A percentile compares a stretch with the other conserved stretches of the same genome.
Evolutionary conservation across 73 alveolate genomes (phyloP).

Genomic region (Tetrahymena thermophila): DNA sequence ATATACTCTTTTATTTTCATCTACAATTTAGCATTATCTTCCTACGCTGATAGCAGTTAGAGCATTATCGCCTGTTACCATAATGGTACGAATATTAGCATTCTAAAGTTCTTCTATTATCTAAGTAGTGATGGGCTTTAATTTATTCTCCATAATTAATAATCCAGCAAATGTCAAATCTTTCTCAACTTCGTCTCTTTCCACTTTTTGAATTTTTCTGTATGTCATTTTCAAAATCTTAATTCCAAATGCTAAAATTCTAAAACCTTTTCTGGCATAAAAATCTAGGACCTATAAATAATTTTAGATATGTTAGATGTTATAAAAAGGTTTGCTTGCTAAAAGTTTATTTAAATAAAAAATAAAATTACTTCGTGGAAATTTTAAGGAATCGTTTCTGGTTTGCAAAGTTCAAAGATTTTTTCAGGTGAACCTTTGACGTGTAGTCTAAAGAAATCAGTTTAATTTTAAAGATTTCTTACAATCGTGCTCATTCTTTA

Average conservation of each 20-base stretch:
- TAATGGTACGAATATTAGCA: slow-evolving; percentile 66
- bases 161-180: slow-evolving; percentile 85
- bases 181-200: slow-evolving; percentile 67
- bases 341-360: background rate
- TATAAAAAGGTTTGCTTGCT: too few relatives aligned
- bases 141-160: slow-evolving; percentile 82
- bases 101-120: slow-evolving; percentile 56
- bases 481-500: slow-evolving; percentile 51
- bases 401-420: slow-evolving; percentile 65
- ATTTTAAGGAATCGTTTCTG: slow-evolving; percentile 65
- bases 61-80: slow-evolving; percentile 89
- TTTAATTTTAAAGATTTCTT: slow-evolving; percentile 39
- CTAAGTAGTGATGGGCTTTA: slow-evolving; percentile 78
- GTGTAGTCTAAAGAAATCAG: slow-evolving; percentile 48
- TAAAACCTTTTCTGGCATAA: slow-evolving; percentile 79
- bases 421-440: slow-evolving; percentile 84
- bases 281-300: slow-evolving; percentile 16
- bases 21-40: slow-evolving; percentile 51
- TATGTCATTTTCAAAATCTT: slow-evolving; percentile 49
- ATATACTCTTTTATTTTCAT: slow-evolving; percentile 23
- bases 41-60: slow-evolving; percentile 80
- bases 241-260: slow-evolving; percentile 76
- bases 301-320: too few relatives aligned
- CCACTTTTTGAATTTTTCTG: slow-evolving; percentile 38
- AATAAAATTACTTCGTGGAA: slow-evolving; percentile 52